A percentile compares a stretch with the other conserved stretches of the same genome.
Conservation (phyloP, 2,329 filamentous ascomycete genomes). For the Chaetomiaceae sp. region DNA sequence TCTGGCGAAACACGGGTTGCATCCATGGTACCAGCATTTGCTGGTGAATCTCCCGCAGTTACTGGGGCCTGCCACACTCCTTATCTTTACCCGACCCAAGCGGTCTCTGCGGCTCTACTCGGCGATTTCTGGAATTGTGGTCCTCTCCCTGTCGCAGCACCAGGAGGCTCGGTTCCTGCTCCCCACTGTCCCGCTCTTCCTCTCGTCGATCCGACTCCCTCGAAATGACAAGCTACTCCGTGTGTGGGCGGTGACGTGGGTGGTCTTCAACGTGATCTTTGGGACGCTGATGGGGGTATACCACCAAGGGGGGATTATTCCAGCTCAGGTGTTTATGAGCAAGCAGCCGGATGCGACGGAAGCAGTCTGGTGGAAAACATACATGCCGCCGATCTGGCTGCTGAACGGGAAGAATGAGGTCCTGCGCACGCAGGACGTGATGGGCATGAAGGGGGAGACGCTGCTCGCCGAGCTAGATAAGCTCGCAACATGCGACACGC, state of each 20-base stretch:
- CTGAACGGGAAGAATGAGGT: slow-evolving; percentile 70
- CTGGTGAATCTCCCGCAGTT: slow-evolving; percentile 67
- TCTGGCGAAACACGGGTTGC: slow-evolving; percentile 68
- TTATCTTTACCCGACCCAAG: slow-evolving; percentile 55
- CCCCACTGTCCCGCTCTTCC: slow-evolving; percentile 69
- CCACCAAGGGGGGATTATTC: slow-evolving; percentile 74
- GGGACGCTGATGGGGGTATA: slow-evolving; percentile 74
- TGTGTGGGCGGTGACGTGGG: slow-evolving; percentile 59
- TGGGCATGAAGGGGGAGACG: slow-evolving; percentile 60
- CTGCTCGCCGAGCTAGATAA: slow-evolving; percentile 56
- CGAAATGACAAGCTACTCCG: slow-evolving; percentile 44
- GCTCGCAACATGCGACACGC: slow-evolving; percentile 59
- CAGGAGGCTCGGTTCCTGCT: slow-evolving; percentile 77
- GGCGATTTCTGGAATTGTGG: slow-evolving; percentile 65
- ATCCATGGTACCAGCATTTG: slow-evolving; percentile 74
- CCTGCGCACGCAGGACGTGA: slow-evolving; percentile 66
- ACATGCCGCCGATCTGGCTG: slow-evolving; percentile 76
- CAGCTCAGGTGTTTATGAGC: slow-evolving; percentile 69
- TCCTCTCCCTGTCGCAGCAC: slow-evolving; percentile 71
- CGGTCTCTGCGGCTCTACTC: slow-evolving; percentile 62
- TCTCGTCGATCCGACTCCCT: slow-evolving; percentile 67
- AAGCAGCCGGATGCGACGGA: slow-evolving; percentile 63
- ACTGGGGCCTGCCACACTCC: slow-evolving; percentile 62
- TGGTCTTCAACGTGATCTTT: slow-evolving; percentile 63
- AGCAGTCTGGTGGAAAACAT: slow-evolving; percentile 82